Percentiles rank a stretch among this genome's conserved stretches.
Evolutionary conservation across 768 basidiomycete genomes (phyloP).

Genomic region (Lepiota venenata): DNA sequence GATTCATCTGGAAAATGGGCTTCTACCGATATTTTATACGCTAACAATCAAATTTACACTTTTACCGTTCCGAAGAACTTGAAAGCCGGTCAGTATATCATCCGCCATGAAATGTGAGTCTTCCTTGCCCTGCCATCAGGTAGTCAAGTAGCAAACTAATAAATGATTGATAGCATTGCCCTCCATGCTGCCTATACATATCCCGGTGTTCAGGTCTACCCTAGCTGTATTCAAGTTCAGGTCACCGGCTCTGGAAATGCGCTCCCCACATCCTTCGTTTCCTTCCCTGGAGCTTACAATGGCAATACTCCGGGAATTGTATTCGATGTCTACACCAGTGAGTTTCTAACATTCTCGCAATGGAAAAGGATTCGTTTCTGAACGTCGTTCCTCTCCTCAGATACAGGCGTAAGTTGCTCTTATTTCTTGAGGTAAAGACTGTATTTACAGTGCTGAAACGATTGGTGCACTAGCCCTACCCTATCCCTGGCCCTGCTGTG

Average conservation of each 20-base stretch:
- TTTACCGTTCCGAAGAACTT: slow-evolving; percentile 43
- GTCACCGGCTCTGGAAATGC: slow-evolving; percentile 43
- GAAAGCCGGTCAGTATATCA: slow-evolving; percentile 42
- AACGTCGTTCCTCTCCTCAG: background rate
- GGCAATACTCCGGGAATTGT: slow-evolving; percentile 28
- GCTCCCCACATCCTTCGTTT: slow-evolving; percentile 39
- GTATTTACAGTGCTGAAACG: background rate
- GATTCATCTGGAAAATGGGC: slow-evolving; percentile 40
- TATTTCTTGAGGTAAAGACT: background rate
- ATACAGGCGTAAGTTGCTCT: slow-evolving; percentile 8
- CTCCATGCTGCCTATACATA: slow-evolving; percentile 30
- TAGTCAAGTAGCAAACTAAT: no score
- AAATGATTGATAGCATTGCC: slow-evolving; percentile 26
- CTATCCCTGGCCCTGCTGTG: slow-evolving; percentile 40
- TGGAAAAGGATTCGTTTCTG: background rate
- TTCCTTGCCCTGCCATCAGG: no score
- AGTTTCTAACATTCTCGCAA: no score
- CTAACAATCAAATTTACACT: slow-evolving; percentile 34
- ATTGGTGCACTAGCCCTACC: slow-evolving; percentile 24
- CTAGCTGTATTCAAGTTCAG: slow-evolving; percentile 42
- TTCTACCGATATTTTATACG: slow-evolving; percentile 32
- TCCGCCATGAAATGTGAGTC: slow-evolving; percentile 41
- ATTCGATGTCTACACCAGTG: slow-evolving; percentile 31
- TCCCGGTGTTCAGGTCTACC: slow-evolving; percentile 40
- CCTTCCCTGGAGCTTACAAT: slow-evolving; percentile 45